Conservation (phyloP, 495 filamentous ascomycete genomes). For the Immersiella caudata region DNA sequence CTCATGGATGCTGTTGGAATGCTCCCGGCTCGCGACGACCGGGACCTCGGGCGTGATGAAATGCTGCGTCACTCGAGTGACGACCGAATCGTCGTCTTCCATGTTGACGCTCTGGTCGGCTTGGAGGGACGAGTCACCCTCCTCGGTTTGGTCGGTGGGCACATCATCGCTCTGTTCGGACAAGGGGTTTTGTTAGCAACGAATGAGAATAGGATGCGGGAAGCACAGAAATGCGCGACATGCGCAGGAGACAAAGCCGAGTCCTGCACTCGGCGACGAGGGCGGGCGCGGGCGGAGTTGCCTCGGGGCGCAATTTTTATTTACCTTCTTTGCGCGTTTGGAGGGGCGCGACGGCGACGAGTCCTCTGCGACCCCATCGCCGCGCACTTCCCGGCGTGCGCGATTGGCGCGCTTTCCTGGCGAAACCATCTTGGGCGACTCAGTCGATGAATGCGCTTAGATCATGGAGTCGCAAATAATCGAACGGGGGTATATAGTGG, state of each 20-base stretch:
- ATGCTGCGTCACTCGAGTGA: constrained; percentile 72
- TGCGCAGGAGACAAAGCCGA: constrained; percentile 21
- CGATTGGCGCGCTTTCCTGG: constrained; percentile 49
- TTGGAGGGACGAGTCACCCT: constrained; percentile 46
- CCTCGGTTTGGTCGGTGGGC: constrained; percentile 34
- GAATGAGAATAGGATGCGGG: constrained; percentile 2
- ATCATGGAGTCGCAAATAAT: constrained; percentile 24
- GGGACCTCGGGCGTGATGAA: constrained; percentile 59
- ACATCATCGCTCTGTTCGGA: constrained; percentile 38
- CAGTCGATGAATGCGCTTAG: constrained; percentile 22
- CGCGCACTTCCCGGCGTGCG: constrained; percentile 43
- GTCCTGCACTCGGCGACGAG: constrained; percentile 33
- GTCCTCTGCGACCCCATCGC: constrained; percentile 43
- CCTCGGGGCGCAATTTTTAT: constrained; percentile 13
- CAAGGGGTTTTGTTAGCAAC: constrained; percentile 18
- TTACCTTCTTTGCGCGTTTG: constrained; percentile 76
- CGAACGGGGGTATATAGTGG: constrained; percentile 6
- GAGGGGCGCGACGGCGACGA: constrained; percentile 74
- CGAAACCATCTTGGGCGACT: constrained; percentile 39
- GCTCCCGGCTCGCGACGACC: constrained; percentile 71
- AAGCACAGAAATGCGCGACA: constrained; percentile 6
- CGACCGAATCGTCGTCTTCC: constrained; percentile 63
- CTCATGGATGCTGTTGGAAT: constrained; percentile 71
- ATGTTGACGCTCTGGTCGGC: constrained; percentile 54
- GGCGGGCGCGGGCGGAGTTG: constrained; percentile 30